phyloP scores from a whole-genome alignment of 2,329 filamentous ascomycete species.

The Orbilia blumenaviensis region DNA sequence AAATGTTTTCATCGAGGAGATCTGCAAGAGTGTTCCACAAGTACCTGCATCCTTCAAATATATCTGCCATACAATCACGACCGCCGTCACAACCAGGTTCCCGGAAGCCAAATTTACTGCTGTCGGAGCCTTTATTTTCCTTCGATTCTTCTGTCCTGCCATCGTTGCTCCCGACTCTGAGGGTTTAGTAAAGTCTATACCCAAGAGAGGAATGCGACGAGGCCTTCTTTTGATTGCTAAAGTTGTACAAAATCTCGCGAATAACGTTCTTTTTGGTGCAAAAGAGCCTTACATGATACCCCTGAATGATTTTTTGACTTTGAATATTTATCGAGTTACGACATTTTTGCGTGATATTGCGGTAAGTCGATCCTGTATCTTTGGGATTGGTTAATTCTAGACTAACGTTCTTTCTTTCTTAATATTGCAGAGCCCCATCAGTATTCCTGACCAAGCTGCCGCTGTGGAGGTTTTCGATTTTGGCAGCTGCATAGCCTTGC shows the following conservation, averaged over 20 bases:
- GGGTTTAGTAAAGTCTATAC: slow-evolving; percentile 69
- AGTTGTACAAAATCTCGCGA: slow-evolving; percentile 75
- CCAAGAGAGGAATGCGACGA: slow-evolving; percentile 75
- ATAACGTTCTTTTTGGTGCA: slow-evolving; percentile 75
- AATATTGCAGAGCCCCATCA: slow-evolving; percentile 60
- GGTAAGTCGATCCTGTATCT: slow-evolving; percentile 61
- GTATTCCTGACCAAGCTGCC: slow-evolving; percentile 59
- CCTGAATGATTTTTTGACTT: slow-evolving; percentile 73
- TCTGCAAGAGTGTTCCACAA: slow-evolving; percentile 70
- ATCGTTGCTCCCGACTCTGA: slow-evolving; percentile 76
- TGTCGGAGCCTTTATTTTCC: slow-evolving; percentile 75
- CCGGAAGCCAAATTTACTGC: slow-evolving; percentile 77
- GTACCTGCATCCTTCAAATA: slow-evolving; percentile 73
- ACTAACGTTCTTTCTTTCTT: no score
- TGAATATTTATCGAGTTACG: slow-evolving; percentile 74
- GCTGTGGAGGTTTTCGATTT: slow-evolving; percentile 69
- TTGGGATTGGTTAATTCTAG: neutral
- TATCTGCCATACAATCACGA: slow-evolving; percentile 74
- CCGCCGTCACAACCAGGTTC: slow-evolving; percentile 71
- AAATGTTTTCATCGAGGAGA: slow-evolving; percentile 76
- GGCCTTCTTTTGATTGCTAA: slow-evolving; percentile 75
- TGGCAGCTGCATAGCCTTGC: slow-evolving; percentile 74
- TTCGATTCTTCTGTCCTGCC: slow-evolving; percentile 76
- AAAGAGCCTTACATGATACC: slow-evolving; percentile 79
- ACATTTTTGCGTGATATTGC: slow-evolving; percentile 75